Evolutionary conservation across 805 yeast genomes (phyloP), one percentile per base, ranked within the genome.

Genomic region (Metschnikowia hibisci): DNA sequence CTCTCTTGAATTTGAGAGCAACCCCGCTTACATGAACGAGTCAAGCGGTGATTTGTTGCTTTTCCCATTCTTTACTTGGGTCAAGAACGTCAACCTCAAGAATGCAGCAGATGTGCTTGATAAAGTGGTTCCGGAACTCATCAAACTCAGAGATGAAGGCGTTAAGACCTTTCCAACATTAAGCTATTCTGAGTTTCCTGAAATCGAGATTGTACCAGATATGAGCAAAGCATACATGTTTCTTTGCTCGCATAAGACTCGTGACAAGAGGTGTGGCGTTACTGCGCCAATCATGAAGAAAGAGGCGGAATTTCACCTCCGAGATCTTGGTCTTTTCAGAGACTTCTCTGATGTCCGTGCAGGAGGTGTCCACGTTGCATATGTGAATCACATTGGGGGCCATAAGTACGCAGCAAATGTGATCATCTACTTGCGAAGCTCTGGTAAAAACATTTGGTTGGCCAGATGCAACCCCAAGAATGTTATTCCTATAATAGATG

Each of bases 391-490:
- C 62, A 85, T 91, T 22, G 99, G 99, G 6, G 98, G 98, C 4
- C 99, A 91, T 65, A 93, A 93, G 62, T 93, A 72, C 63, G 88
- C 93, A 1, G 97, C 97, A 2, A 91, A 91, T 61, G 85, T 87
- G 3, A 73, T 88, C 40, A 77, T 91, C 12, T 89, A 88, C 58
- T 66, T 81, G 50, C 80, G 75, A 50, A 42, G 51, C 13, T 66
- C 77, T 9, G 95, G 93, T 5, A 85, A 86, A 51, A 81, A 82
- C 45, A 77, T 89, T 23, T 89, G 97, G 97, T 68, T 87, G 58
- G 99, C 95, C 1, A 74, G 91, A 47, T 83, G 95, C 43, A 73
- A 78, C 3, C 98, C 98, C 4, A 71, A 73, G 40, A 86, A 87
- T 55, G 85, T 83, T 18, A 73, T 75, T 44, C 82, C 85, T 2